Evolutionary conservation across 805 yeast genomes (phyloP), one percentile per base, ranked within the genome.

Genomic region (Candida piceae): DNA sequence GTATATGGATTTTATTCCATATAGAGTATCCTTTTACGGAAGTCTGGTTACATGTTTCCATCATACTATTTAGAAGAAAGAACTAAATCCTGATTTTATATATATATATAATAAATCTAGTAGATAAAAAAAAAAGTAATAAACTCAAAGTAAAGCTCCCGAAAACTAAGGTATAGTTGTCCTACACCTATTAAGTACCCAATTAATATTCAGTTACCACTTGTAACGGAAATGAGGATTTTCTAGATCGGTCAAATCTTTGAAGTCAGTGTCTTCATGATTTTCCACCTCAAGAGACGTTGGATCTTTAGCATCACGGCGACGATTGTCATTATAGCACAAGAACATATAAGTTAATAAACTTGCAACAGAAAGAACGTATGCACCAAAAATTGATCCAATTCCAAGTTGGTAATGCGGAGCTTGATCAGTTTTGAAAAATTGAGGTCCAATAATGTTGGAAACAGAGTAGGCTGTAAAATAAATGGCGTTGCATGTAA

Each of bases 371-470:
- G 34, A 50, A 41, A 36, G 17, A 10, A 26, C 29, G 10, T 48
- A 49, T 38, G 64, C 60, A 15, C 51, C 67, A 29, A 64, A 69
- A 47, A 69, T 66, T 30, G 67, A 56, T 22, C 56, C 60, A 46
- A 75, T 76, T 7, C 80, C 83, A 13, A 74, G 70, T 9, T 55
- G 59, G 49, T 81, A 84, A 28, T 57, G 52, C 6, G 88, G 88
- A n/a, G 76, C 78, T 40, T 80, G 69, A 11, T 58, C 46, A 0
- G 70, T 58, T 40, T 64, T 68, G 62, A 84, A 84, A 15, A 83
- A 69, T 57, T 80, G 87, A 5, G 93, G 88, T 2, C 89, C 90
- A 39, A 80, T 71, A 27, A 82, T 63, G 55, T 80, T 78, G 12
- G 86, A 84, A 31, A 76, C 72, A 28, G 84, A 76, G 53, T 80